phyloP scores from a whole-genome alignment of 1,139 yeast genomes.

The Kazachstania sp. region DNA sequence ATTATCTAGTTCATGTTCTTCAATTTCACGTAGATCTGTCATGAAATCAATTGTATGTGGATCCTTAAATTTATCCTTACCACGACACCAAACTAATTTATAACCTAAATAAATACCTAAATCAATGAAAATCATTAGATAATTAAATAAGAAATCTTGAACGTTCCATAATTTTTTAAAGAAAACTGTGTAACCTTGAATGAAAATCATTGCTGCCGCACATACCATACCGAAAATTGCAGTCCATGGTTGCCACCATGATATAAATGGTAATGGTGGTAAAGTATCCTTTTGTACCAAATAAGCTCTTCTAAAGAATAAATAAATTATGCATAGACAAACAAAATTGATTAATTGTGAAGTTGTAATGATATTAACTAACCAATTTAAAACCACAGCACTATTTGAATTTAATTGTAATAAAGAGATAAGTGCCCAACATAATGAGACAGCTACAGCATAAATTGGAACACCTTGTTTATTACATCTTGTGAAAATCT shows the following conservation, averaged over 20 bases:
- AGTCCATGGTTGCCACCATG: conserved; percentile 51
- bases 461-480: conserved; percentile 44
- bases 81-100: conserved; percentile 40
- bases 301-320: conserved; percentile 57
- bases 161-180: conserved; percentile 55
- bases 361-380: conserved; percentile 69
- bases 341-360: conserved; percentile 69
- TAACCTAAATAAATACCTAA: conserved; percentile 47
- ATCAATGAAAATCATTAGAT: conserved; percentile 59
- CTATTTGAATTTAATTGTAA: conserved; percentile 55
- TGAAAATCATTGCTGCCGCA: conserved; percentile 46
- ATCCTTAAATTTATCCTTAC: conserved; percentile 41
- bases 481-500: conserved; percentile 42
- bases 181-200: conserved; percentile 62
- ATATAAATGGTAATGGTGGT: conserved; percentile 45
- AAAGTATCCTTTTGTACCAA: conserved; percentile 50
- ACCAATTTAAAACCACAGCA: conserved; percentile 62
- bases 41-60: conserved; percentile 47
- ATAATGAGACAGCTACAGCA: conserved; percentile 39
- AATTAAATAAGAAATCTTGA: conserved; percentile 55
- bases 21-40: conserved; percentile 50
- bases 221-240: conserved; percentile 44
- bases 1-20: conserved; percentile 40
- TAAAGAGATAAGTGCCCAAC: conserved; percentile 36
- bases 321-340: conserved; percentile 54